phyloP scores from a whole-genome alignment of 2,329 filamentous ascomycete genomes.

The Nothopassalora personata region DNA sequence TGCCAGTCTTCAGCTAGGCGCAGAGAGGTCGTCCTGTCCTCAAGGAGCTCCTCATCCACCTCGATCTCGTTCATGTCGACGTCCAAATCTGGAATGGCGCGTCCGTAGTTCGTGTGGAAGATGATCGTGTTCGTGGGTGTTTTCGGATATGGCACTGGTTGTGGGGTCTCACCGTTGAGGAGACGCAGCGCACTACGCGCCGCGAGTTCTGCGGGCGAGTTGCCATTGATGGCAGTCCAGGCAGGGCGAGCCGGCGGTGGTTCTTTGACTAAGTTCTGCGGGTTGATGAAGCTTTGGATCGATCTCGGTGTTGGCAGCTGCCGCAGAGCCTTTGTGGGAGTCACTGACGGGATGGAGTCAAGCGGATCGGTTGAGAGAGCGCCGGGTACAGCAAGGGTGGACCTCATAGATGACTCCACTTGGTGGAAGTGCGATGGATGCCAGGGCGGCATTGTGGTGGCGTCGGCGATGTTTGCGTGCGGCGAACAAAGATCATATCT shows the following conservation, averaged over 20 bases:
- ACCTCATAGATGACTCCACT: constrained; percentile 2
- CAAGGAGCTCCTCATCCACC: background rate
- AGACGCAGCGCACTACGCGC: background rate
- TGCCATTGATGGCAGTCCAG: background rate
- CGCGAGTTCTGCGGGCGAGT: background rate
- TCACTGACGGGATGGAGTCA: background rate
- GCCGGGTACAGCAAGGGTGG: background rate
- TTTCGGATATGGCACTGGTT: background rate
- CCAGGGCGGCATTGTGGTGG: background rate
- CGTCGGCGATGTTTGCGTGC: background rate
- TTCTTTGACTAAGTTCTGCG: background rate
- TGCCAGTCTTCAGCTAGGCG: background rate
- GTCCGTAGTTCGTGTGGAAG: background rate
- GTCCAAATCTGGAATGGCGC: background rate
- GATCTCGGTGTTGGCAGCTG: background rate
- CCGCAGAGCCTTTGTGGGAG: background rate
- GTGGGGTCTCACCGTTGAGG: background rate
- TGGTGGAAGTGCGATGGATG: background rate
- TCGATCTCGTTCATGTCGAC: constrained; percentile 5
- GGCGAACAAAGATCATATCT: background rate
- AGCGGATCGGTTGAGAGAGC: background rate
- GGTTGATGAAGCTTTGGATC: background rate
- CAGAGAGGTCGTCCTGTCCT: background rate
- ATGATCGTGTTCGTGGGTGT: background rate
- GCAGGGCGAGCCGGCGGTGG: background rate